phyloP scores from a whole-genome alignment of 2,329 filamentous ascomycete genomes.

The Fusarium foetens region DNA sequence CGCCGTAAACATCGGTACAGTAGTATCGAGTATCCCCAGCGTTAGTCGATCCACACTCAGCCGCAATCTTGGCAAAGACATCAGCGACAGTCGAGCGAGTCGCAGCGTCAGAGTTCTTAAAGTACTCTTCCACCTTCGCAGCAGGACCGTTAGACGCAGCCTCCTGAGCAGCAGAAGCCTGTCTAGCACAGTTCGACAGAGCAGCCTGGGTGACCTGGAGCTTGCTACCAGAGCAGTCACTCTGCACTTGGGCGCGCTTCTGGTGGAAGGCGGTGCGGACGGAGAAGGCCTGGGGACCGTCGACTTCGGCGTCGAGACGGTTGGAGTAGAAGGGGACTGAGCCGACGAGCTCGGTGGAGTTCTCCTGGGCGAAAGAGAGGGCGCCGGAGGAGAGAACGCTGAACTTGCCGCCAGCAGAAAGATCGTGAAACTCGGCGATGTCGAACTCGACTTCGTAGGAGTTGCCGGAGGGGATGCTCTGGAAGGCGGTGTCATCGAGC shows the following conservation, averaged over 20 bases:
- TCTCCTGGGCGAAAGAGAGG: constrained; percentile 64
- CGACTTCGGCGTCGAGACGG: constrained; percentile 64
- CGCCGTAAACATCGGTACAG: constrained; percentile 66
- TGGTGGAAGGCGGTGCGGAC: constrained; percentile 58
- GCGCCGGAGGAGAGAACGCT: constrained; percentile 65
- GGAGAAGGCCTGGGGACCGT: constrained; percentile 64
- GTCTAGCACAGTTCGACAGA: constrained; percentile 62
- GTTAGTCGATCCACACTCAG: constrained; percentile 63
- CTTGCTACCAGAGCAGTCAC: constrained; percentile 63
- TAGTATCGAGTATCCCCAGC: constrained; percentile 63
- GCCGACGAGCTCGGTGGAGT: constrained; percentile 64
- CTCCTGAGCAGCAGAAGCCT: constrained; percentile 63
- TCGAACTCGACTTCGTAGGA: constrained; percentile 65
- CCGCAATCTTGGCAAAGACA: constrained; percentile 62
- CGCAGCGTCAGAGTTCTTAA: constrained; percentile 64
- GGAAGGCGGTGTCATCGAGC: constrained; percentile 61
- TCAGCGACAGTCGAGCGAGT: constrained; percentile 61
- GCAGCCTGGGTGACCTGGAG: constrained; percentile 59
- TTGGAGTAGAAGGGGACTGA: constrained; percentile 69
- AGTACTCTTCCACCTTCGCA: constrained; percentile 68
- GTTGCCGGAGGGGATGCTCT: constrained; percentile 59
- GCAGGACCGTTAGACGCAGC: constrained; percentile 61
- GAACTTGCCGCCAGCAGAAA: constrained; percentile 62
- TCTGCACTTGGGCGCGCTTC: constrained; percentile 63
- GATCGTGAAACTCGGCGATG: constrained; percentile 65